Evolutionary conservation across 257 asterid genomes (phyloP), one percentile per base, ranked within the genome.

Genomic region (Scutellaria minor): DNA sequence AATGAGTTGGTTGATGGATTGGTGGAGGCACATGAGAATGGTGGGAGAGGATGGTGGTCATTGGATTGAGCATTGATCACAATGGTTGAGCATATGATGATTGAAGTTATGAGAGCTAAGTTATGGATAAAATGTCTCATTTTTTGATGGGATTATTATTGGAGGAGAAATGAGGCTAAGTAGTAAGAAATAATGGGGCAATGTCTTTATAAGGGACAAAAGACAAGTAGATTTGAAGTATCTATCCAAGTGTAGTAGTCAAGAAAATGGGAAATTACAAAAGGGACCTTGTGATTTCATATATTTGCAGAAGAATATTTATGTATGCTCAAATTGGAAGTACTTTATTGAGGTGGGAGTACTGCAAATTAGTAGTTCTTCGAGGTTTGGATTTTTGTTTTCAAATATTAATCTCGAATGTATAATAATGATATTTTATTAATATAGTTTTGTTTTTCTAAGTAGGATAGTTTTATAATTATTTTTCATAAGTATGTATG

Each of bases 21-120:
- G 42, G 75, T 12, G 51, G 83, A 40, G 47, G 56, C 80, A 37
- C 88, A 83, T 18, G 88, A 83, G 64, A 75, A 83, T 40, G 85
- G 88, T 6, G 88, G 88, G 67, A 73, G 75, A 9, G 76, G 18
- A 5, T 59, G 83, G 50, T 42, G n/a, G 4, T 22, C 48, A 44
- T 66, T 6, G 72, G 66, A 20, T 64, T 66, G 2, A 4, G 63
- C 79, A 57, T 66, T n/a, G 79, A 22, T 37, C 10, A 48, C 15
- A 18, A 74, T 54, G 73, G 9, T 65, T n/a, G 45, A 66, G 12
- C 6, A 12, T 42, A 18, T 41, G 67, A 18, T 41, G 67, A 44
- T 31, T 37, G 55, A 47, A 55, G 66, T 46, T 44, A 64, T 64
- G 63, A 77, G 73, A 46, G 41, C 50, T 24, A 71, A 13, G 54